Conservation (phyloP, 148 eudicot species). For the Silene latifolia region DNA sequence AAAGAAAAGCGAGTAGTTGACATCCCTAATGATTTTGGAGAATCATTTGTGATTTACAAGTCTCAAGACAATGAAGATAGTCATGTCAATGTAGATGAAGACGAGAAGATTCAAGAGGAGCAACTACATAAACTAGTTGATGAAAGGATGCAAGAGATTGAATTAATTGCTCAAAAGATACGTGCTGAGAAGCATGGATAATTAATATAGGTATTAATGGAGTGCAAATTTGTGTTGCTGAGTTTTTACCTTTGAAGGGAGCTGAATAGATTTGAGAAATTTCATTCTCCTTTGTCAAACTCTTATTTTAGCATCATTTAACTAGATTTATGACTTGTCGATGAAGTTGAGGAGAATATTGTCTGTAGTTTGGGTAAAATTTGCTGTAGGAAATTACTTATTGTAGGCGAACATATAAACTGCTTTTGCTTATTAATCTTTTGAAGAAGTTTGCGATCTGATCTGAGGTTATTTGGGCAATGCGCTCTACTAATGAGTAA, state of each 20-base stretch:
- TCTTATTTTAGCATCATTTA: not conserved
- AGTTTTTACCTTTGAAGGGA: not conserved
- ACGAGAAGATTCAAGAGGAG: constrained; percentile 51
- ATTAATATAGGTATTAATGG: not conserved
- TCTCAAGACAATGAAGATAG: constrained; percentile 42
- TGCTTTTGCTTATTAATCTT: not conserved
- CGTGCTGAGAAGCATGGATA: constrained; percentile 12
- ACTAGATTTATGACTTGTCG: not conserved
- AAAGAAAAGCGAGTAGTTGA: constrained; percentile 61
- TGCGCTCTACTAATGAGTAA: not conserved
- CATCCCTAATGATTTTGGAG: constrained; percentile 55
- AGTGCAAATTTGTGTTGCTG: not conserved
- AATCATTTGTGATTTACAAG: constrained; percentile 79
- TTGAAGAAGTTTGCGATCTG: not conserved
- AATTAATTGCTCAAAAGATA: constrained; percentile 57
- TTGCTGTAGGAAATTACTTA: not conserved
- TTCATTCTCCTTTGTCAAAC: not conserved
- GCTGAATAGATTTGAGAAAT: not conserved
- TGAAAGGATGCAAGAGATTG: constrained; percentile 53
- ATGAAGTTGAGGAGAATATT: not conserved
- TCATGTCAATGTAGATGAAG: constrained; percentile 40
- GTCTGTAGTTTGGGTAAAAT: not conserved
- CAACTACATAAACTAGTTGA: constrained; percentile 67
- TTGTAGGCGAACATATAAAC: not conserved
- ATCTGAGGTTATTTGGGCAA: not conserved